phyloP scores from a whole-genome alignment of 306 rosid genomes.

The Benincasa hispida region DNA sequence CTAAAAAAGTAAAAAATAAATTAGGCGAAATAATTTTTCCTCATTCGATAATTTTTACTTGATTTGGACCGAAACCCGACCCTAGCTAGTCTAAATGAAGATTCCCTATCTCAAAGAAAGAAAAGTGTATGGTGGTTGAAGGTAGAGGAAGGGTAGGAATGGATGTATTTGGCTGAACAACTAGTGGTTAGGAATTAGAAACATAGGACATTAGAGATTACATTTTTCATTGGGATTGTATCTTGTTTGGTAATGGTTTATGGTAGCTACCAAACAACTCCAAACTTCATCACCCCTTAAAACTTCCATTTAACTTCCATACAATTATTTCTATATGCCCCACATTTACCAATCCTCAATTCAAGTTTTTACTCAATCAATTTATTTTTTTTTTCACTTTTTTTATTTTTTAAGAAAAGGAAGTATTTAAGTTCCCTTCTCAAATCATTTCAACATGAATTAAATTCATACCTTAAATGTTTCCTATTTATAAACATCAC shows the following conservation, averaged over 20 bases:
- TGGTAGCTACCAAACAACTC: neutral
- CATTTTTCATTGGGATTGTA: neutral
- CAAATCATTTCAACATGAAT: neutral
- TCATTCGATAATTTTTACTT: neutral
- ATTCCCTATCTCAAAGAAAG: neutral
- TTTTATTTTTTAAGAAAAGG: too few species aligned
- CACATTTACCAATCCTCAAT: neutral
- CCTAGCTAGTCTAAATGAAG: neutral
- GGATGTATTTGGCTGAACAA: conserved; percentile 1
- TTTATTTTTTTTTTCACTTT: neutral
- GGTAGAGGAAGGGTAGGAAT: neutral
- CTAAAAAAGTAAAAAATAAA: too few species aligned
- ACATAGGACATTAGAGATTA: neutral
- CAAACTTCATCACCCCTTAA: neutral
- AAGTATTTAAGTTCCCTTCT: neutral
- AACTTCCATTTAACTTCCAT: neutral
- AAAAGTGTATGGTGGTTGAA: neutral
- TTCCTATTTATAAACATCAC: neutral
- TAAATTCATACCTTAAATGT: neutral
- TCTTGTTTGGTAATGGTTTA: neutral
- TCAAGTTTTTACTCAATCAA: neutral
- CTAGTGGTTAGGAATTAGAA: neutral
- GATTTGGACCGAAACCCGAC: neutral
- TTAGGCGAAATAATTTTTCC: too few species aligned
- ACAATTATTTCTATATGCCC: neutral